Conservation (phyloP, 164 flowering plant genomes). For the Malania oleifera region DNA sequence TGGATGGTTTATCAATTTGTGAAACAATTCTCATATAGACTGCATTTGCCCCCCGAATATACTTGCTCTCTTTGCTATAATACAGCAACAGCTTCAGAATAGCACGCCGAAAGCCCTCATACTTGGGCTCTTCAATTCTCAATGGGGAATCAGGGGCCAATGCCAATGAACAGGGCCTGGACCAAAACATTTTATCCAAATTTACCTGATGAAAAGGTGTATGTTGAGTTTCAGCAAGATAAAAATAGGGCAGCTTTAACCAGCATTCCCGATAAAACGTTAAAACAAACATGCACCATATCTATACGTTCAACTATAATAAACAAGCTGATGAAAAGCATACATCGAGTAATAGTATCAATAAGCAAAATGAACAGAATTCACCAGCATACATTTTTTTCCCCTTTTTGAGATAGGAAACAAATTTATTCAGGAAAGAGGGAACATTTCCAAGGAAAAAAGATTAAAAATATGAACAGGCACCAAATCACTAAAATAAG, state of each 20-base stretch:
- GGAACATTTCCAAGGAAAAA: too few relatives aligned
- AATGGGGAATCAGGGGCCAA: conserved; percentile 68
- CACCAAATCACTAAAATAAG: too few relatives aligned
- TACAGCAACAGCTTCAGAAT: conserved; percentile 70
- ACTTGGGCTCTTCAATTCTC: conserved; percentile 80
- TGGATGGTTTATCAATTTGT: conserved; percentile 81
- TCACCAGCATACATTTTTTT: too few relatives aligned
- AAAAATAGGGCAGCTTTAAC: not conserved
- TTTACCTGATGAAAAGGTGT: conserved; percentile 45
- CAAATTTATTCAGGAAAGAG: too few relatives aligned
- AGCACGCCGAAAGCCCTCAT: conserved; percentile 48
- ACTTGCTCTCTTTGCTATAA: conserved; percentile 89
- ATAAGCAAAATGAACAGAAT: too few relatives aligned
- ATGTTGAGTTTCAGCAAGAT: conserved; percentile 4
- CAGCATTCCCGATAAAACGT: not conserved
- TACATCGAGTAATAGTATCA: too few relatives aligned
- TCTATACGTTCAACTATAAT: not conserved
- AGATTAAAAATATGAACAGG: too few relatives aligned
- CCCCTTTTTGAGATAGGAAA: too few relatives aligned
- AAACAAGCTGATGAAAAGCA: not conserved
- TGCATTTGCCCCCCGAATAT: conserved; percentile 81
- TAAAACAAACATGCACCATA: not conserved
- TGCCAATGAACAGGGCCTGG: conserved; percentile 81
- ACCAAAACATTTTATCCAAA: conserved; percentile 74
- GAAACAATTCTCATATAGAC: conserved; percentile 59